Conservation (phyloP, 2,329 filamentous ascomycete genomes). For the Fusarium pininemorale region DNA sequence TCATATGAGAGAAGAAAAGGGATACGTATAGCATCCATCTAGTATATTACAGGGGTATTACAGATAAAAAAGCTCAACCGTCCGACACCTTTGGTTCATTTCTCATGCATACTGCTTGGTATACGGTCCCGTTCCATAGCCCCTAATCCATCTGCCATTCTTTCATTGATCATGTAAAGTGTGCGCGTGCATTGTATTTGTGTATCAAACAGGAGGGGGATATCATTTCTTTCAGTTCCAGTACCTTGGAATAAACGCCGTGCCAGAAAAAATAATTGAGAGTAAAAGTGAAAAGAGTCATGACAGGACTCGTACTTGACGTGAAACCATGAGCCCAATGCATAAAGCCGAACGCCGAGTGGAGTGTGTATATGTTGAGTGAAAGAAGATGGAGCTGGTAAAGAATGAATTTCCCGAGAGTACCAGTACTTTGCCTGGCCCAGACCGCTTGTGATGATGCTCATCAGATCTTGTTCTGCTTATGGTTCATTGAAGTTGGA, state of each 20-base stretch:
- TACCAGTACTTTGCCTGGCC: conserved; percentile 3
- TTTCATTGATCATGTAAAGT: conserved; percentile 18
- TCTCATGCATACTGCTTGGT: conserved; percentile 23
- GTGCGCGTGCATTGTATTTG: conserved; percentile 22
- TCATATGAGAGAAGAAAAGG: conserved; percentile 2
- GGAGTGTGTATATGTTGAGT: conserved; percentile 11
- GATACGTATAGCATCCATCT: conserved; percentile 18
- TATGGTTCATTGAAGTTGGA: not conserved
- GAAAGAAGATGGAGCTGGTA: not conserved
- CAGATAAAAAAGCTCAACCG: conserved; percentile 13
- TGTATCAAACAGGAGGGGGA: conserved; percentile 39
- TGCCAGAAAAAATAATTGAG: conserved; percentile 16
- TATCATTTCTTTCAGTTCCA: conserved; percentile 44
- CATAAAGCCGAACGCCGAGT: conserved; percentile 35
- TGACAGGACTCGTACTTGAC: conserved; percentile 9
- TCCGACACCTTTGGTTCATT: conserved; percentile 11
- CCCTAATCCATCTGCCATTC: conserved; percentile 10
- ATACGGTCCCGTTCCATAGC: conserved; percentile 11
- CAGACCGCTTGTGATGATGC: not conserved
- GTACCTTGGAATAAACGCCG: conserved; percentile 38
- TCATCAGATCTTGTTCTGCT: not conserved
- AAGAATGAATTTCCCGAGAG: not conserved
- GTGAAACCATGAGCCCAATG: conserved; percentile 6
- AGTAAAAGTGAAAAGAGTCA: not conserved
- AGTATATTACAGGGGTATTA: conserved; percentile 39